Percentiles rank a stretch among this genome's conserved stretches.
These are phyloP conservation scores for Fraxinus sp. DNA, from an alignment of 305 asterid species.

Conservation along the genomic window DNA sequence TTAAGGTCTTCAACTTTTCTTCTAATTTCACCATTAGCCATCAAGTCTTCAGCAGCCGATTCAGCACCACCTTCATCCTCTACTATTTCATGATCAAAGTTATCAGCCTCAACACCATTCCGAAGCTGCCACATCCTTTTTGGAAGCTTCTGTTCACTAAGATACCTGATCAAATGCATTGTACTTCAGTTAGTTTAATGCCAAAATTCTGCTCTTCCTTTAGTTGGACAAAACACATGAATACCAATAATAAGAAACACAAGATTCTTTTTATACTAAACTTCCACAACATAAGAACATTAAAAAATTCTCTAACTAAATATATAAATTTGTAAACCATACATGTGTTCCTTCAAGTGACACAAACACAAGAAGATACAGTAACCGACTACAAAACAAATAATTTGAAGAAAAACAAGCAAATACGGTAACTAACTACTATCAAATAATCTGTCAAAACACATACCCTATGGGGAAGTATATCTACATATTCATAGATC, in stretches of 20 bases:
- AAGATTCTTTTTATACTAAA: not conserved
- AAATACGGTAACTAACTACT: not conserved
- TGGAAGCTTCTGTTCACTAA: conserved; percentile 75
- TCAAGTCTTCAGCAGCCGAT: conserved; percentile 50
- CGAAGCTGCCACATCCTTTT: conserved; percentile 67
- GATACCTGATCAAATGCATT: conserved; percentile 56
- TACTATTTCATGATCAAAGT: conserved; percentile 38
- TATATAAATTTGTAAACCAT: not conserved
- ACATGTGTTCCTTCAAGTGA: not conserved
- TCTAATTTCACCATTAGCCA: conserved; percentile 45
- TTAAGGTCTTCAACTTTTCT: conserved; percentile 58
- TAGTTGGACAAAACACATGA: not conserved
- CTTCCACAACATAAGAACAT: conserved; percentile 10
- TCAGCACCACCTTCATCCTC: conserved; percentile 53
- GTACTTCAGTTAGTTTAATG: conserved; percentile 20
- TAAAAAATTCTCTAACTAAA: not conserved
- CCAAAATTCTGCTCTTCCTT: conserved; percentile 1
- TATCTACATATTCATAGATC: conserved; percentile 4
- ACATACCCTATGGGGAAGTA: conserved; percentile 1
- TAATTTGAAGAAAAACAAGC: not conserved
- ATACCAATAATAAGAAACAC: conserved; percentile 10
- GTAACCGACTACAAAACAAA: not conserved
- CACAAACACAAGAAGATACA: not conserved
- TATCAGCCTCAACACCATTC: conserved; percentile 47
- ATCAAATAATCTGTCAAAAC: conserved; percentile 8